Evolutionary conservation across 202 grass and related monocot genomes (phyloP).

Genomic region (Panicum hallii): DNA sequence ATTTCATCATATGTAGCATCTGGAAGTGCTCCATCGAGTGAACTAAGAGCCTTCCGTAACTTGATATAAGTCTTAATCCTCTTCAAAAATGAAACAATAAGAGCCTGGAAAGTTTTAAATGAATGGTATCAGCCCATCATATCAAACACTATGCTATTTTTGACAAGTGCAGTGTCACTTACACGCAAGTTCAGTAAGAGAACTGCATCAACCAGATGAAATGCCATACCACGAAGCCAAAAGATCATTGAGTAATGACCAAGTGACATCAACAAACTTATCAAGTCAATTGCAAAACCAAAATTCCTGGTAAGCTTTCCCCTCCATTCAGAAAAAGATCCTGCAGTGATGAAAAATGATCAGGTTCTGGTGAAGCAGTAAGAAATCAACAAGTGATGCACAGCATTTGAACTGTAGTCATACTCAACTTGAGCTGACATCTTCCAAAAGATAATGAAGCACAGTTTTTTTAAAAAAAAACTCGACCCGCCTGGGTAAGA

Average conservation of each 20-base stretch:
- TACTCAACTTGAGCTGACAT: conserved; percentile 34
- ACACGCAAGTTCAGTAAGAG: conserved; percentile 92
- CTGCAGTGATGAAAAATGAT: conserved; percentile 57
- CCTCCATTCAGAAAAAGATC: conserved; percentile 88
- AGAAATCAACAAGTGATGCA: conserved; percentile 26
- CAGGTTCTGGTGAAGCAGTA: conserved; percentile 26
- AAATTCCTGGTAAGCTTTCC: conserved; percentile 83
- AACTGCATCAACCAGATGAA: conserved; percentile 89
- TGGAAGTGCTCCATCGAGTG: conserved; percentile 83
- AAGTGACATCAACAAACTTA: conserved; percentile 75
- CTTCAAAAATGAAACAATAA: conserved; percentile 86
- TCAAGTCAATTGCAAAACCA: conserved; percentile 85
- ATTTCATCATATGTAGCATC: conserved; percentile 97
- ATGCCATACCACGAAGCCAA: conserved; percentile 94
- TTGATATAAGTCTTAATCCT: conserved; percentile 78
- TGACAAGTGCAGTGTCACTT: conserved; percentile 49
- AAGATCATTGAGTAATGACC: conserved; percentile 93
- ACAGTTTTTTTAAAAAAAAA: neutral
- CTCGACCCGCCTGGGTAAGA: too few species aligned
- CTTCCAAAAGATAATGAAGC: conserved; percentile 8
- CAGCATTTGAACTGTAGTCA: neutral
- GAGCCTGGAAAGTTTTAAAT: conserved; percentile 59
- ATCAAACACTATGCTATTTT: neutral
- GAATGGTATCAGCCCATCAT: conserved; percentile 35
- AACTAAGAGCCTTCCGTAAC: conserved; percentile 75